Base-by-base conservation (phyloP, 2,329 filamentous ascomycete species). In the Cladophialophora chaetospira region DNA sequence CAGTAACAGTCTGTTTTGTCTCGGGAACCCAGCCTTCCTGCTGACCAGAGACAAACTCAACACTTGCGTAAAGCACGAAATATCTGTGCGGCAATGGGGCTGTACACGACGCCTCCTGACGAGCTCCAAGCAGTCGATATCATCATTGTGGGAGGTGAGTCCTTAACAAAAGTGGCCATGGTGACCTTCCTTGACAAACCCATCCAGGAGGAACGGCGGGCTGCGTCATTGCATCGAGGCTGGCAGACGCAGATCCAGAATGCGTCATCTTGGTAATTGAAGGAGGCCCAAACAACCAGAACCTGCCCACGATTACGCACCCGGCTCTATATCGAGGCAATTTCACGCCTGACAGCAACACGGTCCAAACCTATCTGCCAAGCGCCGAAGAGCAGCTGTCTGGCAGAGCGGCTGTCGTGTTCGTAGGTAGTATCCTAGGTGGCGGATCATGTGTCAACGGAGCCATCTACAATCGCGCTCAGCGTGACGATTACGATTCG, bases 391-490 rank as follows among this genome's bases (percentile, higher is more conserved):
- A 75, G 8, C 60, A 68, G 23, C 55, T 70, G 11, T 63, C 53
- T 28, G 65, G 62, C 13, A 55, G 67, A 25, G 58, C 57, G 28
- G 53, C 70, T 2, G 71, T 77, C 19, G 73, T 78, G 5, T 73
- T 73, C 9, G 71, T 66, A 10, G 76, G 75, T 49, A 76, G 78
- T 21, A 79, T 82, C 0, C 75, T 89, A 0, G 87, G 87, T 15
- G 87, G 86, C 5, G 84, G 84, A 5, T 82, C 78, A 13, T 80
- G 80, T 0, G 75, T 86, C 45, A 85, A 86, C 61, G 82, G 80
- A 60, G 81, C 84, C 79, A 79, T 82, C 45, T 73, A 72, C 58
- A 69, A 55, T 77, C 75, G 48, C 11, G 67, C 69, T 2, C 69
- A 72, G 49, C 55, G 66, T 38, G 63, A 63, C 17, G 72, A 75